Evolutionary conservation across 1,284 basidiomycete genomes (phyloP).

Genomic region (Marasmius oreades): DNA sequence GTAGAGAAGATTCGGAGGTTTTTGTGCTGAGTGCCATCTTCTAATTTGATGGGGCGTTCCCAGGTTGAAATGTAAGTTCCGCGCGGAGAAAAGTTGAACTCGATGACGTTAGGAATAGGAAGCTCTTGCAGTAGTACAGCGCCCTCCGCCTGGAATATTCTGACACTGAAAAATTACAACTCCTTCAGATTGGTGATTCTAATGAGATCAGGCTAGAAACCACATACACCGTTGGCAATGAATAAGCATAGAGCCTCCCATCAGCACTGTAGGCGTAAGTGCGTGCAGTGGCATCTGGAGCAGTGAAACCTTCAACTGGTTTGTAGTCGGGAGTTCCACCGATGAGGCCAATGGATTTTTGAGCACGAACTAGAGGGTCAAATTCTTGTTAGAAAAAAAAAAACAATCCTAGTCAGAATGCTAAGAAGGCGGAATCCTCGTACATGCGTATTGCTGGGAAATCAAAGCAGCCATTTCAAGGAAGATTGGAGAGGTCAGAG

Average conservation of each 20-base stretch:
- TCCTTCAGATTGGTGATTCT: constrained; percentile 13
- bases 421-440: constrained; percentile 31
- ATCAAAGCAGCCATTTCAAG: constrained; percentile 59
- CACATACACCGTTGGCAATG: constrained; percentile 69
- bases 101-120: constrained; percentile 69
- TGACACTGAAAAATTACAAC: constrained; percentile 46
- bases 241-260: constrained; percentile 85
- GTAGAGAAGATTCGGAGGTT: constrained; percentile 86
- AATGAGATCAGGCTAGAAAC: constrained; percentile 14
- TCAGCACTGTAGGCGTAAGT: constrained; percentile 85
- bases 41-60: constrained; percentile 85
- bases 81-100: constrained; percentile 88
- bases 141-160: constrained; percentile 74
- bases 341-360: constrained; percentile 89
- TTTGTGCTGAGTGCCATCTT: constrained; percentile 82
- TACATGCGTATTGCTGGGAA: constrained; percentile 79
- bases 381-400: constrained; percentile 4
- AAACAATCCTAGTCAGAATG: constrained; percentile 10
- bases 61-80: constrained; percentile 93
- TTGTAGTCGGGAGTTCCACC: constrained; percentile 78
- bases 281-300: constrained; percentile 67
- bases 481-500: constrained; percentile 30
- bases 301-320: constrained; percentile 62
- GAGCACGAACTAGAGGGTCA: constrained; percentile 73
- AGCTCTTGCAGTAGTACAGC: constrained; percentile 72